phyloP scores from a whole-genome alignment of 768 basidiomycete genomes.

The Termitomyces eurrhizus region DNA sequence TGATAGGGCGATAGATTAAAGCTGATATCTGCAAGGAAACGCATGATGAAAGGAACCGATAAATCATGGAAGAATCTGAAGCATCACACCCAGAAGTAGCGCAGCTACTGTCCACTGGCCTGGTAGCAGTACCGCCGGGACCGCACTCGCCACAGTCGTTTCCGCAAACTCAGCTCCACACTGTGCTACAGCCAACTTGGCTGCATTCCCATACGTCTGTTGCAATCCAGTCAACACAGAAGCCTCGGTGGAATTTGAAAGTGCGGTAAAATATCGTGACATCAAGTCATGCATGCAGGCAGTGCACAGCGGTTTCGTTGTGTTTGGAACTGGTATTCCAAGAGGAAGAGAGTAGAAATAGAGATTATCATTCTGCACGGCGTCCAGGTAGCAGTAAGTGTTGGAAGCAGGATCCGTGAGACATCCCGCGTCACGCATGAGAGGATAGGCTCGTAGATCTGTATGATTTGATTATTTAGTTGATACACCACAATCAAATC shows the following conservation, averaged over 20 bases:
- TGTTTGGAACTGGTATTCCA: slow-evolving; percentile 49
- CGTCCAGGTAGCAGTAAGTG: slow-evolving; percentile 72
- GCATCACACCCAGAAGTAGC: slow-evolving; percentile 4
- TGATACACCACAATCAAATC: neutral
- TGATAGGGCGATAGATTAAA: neutral
- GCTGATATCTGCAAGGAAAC: neutral
- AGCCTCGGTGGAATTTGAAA: slow-evolving; percentile 26
- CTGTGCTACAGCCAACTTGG: slow-evolving; percentile 35
- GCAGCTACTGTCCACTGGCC: slow-evolving; percentile 6
- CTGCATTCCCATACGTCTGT: slow-evolving; percentile 47
- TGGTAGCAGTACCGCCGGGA: neutral
- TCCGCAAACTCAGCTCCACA: slow-evolving; percentile 53
- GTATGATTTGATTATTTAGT: slow-evolving; percentile 1
- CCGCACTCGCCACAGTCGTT: slow-evolving; percentile 13
- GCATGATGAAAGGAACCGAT: neutral
- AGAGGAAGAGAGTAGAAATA: slow-evolving; percentile 71
- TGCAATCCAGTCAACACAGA: slow-evolving; percentile 24
- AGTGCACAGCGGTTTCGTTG: slow-evolving; percentile 53
- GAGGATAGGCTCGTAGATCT: slow-evolving; percentile 60
- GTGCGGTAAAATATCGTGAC: slow-evolving; percentile 44
- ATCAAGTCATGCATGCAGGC: slow-evolving; percentile 60
- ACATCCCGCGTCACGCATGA: slow-evolving; percentile 65
- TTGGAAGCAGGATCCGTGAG: slow-evolving; percentile 50
- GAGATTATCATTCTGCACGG: slow-evolving; percentile 49
- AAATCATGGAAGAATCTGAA: slow-evolving; percentile 7